These are phyloP conservation scores for Penicillium subrubescens DNA, from an alignment of 495 filamentous ascomycete genomes.

Conservation along the genomic window DNA sequence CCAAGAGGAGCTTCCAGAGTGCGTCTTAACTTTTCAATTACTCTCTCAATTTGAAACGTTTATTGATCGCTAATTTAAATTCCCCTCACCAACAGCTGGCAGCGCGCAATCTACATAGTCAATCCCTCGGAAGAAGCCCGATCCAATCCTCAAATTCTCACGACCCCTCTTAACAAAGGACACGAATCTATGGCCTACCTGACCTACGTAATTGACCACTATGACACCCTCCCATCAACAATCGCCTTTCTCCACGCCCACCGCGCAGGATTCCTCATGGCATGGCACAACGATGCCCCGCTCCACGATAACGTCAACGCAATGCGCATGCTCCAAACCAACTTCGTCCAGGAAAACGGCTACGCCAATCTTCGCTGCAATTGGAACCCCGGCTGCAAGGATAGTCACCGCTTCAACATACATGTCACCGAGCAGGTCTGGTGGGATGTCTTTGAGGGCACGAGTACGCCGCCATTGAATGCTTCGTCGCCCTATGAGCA, in stretches of 20 bases:
- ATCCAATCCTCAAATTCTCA: constrained; percentile 43
- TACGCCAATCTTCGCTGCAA: constrained; percentile 71
- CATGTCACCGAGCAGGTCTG: constrained; percentile 59
- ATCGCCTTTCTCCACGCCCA: constrained; percentile 71
- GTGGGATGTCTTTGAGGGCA: constrained; percentile 56
- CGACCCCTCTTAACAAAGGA: constrained; percentile 63
- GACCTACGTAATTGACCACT: constrained; percentile 72
- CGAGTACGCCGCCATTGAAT: constrained; percentile 52
- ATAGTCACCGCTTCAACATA: constrained; percentile 51
- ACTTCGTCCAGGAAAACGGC: constrained; percentile 56
- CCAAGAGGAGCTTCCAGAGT: constrained; percentile 54
- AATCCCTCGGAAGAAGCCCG: constrained; percentile 57
- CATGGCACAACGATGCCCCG: constrained; percentile 66
- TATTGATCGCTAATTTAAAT: neutral
- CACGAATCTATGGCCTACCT: constrained; percentile 77
- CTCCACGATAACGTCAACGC: constrained; percentile 54
- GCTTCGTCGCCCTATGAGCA: constrained; percentile 19
- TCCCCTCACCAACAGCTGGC: constrained; percentile 40
- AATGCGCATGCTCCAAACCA: constrained; percentile 52
- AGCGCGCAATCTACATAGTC: constrained; percentile 65
- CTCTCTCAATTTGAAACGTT: neutral
- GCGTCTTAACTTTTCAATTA: constrained; percentile 7
- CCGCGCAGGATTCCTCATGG: constrained; percentile 45
- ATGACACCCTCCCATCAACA: constrained; percentile 66
- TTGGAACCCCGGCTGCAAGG: constrained; percentile 63